Evolutionary conservation across 352 stramenopile genomes (phyloP).

Genomic region (Globisporangium splendens): DNA sequence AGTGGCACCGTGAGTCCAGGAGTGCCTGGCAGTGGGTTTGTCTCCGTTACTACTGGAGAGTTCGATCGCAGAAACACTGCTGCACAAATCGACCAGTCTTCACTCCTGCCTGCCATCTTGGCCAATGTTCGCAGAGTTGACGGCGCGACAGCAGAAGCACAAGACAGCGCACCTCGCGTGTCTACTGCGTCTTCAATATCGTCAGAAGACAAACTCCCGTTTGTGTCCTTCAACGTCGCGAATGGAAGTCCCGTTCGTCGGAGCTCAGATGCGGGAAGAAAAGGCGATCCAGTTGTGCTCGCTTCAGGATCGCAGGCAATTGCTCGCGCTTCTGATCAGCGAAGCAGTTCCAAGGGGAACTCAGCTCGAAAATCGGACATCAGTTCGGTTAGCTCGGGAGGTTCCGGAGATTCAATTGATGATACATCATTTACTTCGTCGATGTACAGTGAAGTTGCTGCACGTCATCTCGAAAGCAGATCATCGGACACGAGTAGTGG

Average conservation of each 20-base stretch:
- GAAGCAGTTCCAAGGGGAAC: background rate
- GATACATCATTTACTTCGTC: slow-evolving; percentile 29
- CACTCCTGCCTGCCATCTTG: background rate
- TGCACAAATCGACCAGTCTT: background rate
- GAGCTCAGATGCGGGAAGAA: background rate
- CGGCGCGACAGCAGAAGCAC: background rate
- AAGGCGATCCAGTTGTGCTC: slow-evolving; percentile 2
- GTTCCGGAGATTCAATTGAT: slow-evolving; percentile 10
- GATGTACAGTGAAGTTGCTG: slow-evolving; percentile 11
- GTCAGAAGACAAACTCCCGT: background rate
- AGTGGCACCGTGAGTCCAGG: background rate
- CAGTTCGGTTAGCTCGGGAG: slow-evolving; percentile 5
- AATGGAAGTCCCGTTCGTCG: background rate
- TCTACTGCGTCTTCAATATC: background rate
- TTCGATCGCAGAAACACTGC: background rate
- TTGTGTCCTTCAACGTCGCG: background rate
- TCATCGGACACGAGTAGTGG: background rate
- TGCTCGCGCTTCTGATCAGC: background rate
- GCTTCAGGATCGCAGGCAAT: background rate
- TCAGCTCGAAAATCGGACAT: background rate
- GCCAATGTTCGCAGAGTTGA: background rate
- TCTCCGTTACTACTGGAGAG: background rate
- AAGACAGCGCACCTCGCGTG: background rate
- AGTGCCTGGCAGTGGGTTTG: background rate
- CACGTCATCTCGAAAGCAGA: slow-evolving; percentile 1